Percentiles rank a stretch among this genome's conserved stretches.
Conservation (phyloP, 1,139 yeast species). For the Lipomyces yarrowii region DNA sequence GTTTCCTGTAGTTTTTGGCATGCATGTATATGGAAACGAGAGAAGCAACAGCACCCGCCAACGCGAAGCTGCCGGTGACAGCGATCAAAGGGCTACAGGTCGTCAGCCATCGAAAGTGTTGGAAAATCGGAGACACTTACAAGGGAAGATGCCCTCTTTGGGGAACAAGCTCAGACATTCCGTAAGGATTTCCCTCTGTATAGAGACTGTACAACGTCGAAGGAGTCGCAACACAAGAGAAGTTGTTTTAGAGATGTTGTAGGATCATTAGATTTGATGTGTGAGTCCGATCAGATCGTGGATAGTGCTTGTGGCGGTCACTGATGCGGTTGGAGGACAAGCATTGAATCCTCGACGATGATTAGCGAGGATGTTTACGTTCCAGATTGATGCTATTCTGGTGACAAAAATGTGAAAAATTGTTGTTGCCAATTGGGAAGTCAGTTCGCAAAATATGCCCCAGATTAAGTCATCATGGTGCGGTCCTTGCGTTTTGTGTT, state of each 20-base stretch:
- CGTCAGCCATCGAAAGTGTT: neutral
- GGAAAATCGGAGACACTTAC: conserved; percentile 1
- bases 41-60: conserved; percentile 49
- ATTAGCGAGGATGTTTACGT: neutral
- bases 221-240: neutral
- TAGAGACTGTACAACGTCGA: neutral
- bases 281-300: neutral
- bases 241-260: neutral
- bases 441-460: neutral
- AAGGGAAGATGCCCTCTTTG: conserved; percentile 14
- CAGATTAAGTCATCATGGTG: neutral
- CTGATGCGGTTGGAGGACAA: neutral
- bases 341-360: neutral
- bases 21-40: conserved; percentile 54
- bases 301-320: neutral
- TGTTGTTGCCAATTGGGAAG: neutral
- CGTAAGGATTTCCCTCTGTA: neutral
- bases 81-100: conserved; percentile 14
- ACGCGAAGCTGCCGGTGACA: conserved; percentile 29
- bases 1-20: conserved; percentile 76
- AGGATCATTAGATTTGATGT: neutral
- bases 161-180: conserved; percentile 1
- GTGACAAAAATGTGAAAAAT: neutral
- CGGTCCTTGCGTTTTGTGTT: neutral
- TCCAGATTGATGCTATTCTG: neutral